Base-by-base conservation (phyloP, 108 stramenopile species). In the Pelagomonas calceolata region DNA sequence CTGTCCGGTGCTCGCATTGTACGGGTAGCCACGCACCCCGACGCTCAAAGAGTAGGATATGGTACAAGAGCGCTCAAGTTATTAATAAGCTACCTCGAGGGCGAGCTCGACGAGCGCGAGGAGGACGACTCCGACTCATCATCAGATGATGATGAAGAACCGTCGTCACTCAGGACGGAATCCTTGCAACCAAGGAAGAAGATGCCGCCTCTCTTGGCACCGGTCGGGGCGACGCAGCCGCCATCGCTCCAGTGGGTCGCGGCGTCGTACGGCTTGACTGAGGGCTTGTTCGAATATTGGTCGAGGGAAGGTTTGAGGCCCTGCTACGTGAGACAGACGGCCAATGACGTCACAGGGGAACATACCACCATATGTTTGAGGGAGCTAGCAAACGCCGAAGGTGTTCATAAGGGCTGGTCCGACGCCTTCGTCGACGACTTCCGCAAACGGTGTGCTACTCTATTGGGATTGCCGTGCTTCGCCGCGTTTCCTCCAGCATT, bases 341-440 rank as follows among this genome's bases (percentile, higher is more conserved):
- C 93, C 66, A 99, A 96, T 78, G 96, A 98, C 39, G 81, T 99
- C 64, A 99, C 98, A 4, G 98, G 96, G 4, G 98, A 98, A 78
- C 89, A 95, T 71, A 92, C 91, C 17, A 81, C 89, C 34, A 95
- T 99, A 66, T 93, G 97, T 91, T 80, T 95, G 36, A 80, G 92
- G 18, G 86, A 94, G 29, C 83, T 77, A 34, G 76, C 87, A 36
- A 87, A 84, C 31, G 14, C 26, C 21, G 51, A 1, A 3, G 90
- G 90, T 35, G 87, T 87, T 70, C 89, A 91, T 73, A 89, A 88
- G 64, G 84, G 90, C 29, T 98, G 95, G 95, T 79, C 95, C 3
- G 74, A 81, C n/a, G 86, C 88, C 4, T 99, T 96, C 82, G 89
- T 87, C 36, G 81, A 78, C n/a, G 98, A 99, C 77, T 87, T 90